phyloP scores from a whole-genome alignment of 345 rosid species.

The Populus nigra region DNA sequence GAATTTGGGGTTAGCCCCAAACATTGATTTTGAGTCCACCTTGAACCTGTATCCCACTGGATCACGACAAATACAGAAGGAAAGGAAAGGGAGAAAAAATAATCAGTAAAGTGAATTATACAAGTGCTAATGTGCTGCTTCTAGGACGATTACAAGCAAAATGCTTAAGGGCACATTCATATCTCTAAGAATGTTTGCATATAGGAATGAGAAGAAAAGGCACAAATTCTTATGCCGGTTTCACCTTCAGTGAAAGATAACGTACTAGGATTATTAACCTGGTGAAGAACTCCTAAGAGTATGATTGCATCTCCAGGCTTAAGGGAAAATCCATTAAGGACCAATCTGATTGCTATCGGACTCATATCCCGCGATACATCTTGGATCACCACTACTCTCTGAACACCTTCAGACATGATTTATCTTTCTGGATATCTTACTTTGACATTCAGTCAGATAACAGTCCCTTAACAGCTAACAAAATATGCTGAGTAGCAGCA shows the following conservation, averaged over 20 bases:
- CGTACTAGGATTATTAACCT: slow-evolving; percentile 65
- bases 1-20: slow-evolving; percentile 39
- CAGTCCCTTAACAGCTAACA: too few species aligned
- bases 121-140: too few species aligned
- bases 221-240: slow-evolving; percentile 29
- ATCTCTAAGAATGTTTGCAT: not conserved
- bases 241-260: slow-evolving; percentile 41
- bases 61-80: not conserved
- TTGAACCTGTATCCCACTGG: slow-evolving; percentile 59
- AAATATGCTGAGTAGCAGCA: too few species aligned
- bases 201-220: not conserved
- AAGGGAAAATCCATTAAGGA: slow-evolving; percentile 33
- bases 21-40: slow-evolving; percentile 45
- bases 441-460: not conserved
- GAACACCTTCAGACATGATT: slow-evolving; percentile 30
- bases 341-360: slow-evolving; percentile 28
- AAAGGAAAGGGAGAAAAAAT: not conserved
- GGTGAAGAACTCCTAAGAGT: slow-evolving; percentile 50
- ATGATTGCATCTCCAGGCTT: slow-evolving; percentile 47
- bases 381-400: slow-evolving; percentile 47
- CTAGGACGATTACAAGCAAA: not conserved
- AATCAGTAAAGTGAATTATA: not conserved
- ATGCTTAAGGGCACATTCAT: not conserved
- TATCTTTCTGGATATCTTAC: not conserved
- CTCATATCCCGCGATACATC: slow-evolving; percentile 45